These are phyloP conservation scores for Prosopis cineraria DNA, from an alignment of 306 rosid genomes.

Conservation along the genomic window DNA sequence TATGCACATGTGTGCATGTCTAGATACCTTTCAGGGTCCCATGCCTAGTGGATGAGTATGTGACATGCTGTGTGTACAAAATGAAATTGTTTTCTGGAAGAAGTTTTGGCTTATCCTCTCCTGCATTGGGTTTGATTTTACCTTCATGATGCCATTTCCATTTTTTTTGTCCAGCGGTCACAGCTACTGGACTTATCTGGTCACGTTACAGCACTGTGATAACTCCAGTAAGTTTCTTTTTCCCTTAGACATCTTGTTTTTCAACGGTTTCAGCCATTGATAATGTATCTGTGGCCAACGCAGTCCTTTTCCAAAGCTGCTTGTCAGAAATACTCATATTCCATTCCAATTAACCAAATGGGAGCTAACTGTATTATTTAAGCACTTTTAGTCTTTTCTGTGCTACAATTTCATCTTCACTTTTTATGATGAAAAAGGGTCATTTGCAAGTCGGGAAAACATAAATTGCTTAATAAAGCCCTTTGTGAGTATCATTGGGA, in stretches of 20 bases:
- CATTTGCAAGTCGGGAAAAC: slow-evolving; percentile 15
- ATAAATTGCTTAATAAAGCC: background rate
- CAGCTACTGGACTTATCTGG: slow-evolving; percentile 89
- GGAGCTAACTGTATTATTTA: background rate
- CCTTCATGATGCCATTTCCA: slow-evolving; percentile 19
- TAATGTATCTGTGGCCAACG: slow-evolving; percentile 10
- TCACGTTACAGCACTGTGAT: slow-evolving; percentile 95
- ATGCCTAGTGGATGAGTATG: slow-evolving; percentile 3
- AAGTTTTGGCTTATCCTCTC: slow-evolving; percentile 3
- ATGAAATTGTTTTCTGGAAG: slow-evolving; percentile 8
- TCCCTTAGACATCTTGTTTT: slow-evolving; percentile 9
- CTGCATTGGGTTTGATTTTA: slow-evolving; percentile 18
- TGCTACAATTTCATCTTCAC: background rate
- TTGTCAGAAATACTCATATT: background rate
- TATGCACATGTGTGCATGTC: background rate
- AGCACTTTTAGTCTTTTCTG: slow-evolving; percentile 4
- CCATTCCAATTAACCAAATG: background rate
- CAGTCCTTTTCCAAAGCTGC: background rate
- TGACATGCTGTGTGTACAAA: slow-evolving; percentile 3
- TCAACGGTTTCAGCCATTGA: background rate
- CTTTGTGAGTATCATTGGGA: background rate
- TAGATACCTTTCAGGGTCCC: background rate
- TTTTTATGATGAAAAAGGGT: background rate
- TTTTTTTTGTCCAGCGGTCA: slow-evolving; percentile 63
- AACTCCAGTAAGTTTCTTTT: slow-evolving; percentile 72